Evolutionary conservation across 306 rosid species (phyloP).

Genomic region (Mimosa pudica): DNA sequence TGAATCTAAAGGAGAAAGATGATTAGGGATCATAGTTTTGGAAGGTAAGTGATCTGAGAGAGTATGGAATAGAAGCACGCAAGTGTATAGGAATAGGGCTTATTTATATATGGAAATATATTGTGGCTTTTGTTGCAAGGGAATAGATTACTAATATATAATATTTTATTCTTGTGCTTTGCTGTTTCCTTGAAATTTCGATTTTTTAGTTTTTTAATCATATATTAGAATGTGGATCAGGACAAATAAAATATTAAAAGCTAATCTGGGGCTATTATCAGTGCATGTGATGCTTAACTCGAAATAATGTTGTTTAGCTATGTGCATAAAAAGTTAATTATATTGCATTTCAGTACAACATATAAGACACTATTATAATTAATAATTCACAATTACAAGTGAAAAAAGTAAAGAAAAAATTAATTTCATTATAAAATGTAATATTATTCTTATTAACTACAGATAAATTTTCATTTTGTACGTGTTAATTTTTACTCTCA

Average conservation of each 20-base stretch:
- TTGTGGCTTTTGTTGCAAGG: background rate
- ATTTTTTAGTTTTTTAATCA: background rate
- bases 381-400: too few species aligned
- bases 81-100: background rate
- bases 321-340: background rate
- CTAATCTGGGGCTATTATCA: background rate
- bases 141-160: background rate
- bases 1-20: background rate
- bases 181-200: conserved; percentile 14
- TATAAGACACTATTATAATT: too few species aligned
- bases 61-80: background rate
- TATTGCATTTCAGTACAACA: background rate
- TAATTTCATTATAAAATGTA: too few species aligned
- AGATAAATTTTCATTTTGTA: too few species aligned
- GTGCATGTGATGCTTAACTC: background rate
- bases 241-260: background rate
- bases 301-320: background rate
- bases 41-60: background rate
- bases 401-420: too few species aligned
- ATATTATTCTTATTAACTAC: too few species aligned
- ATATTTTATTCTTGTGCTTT: background rate
- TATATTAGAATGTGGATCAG: background rate
- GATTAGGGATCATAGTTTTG: background rate
- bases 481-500: too few species aligned
- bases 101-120: conserved; percentile 8